A percentile compares a stretch with the other conserved stretches of the same genome.
Evolutionary conservation across 75 land plant genomes (phyloP).

Genomic region (Larix kaempferi): DNA sequence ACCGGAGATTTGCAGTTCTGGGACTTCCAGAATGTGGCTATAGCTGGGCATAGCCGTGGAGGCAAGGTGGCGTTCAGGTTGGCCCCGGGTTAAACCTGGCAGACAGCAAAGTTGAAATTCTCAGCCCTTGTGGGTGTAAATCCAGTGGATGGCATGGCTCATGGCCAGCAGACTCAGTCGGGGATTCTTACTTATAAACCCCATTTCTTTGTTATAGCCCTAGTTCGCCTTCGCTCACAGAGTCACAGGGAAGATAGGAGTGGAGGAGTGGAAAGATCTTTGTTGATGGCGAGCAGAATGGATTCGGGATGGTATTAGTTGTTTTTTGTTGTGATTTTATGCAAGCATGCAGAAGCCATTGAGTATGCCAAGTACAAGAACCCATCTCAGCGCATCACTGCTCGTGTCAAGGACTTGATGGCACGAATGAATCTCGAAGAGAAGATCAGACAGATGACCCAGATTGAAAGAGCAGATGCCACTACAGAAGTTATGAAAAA

Average conservation of each 20-base stretch:
- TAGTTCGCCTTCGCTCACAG: too few relatives aligned
- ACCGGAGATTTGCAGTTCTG: too few relatives aligned
- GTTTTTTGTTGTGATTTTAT: not conserved
- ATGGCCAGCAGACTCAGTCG: conserved; percentile 58
- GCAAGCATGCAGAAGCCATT: not conserved
- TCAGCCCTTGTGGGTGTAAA: conserved; percentile 73
- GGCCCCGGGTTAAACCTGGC: conserved; percentile 14
- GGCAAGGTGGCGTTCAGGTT: conserved; percentile 78
- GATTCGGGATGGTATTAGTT: too few relatives aligned
- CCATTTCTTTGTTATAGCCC: conserved; percentile 1
- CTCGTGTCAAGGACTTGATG: conserved; percentile 44
- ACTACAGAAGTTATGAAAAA: conserved; percentile 27
- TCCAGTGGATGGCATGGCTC: conserved; percentile 82
- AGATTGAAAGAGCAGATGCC: conserved; percentile 59
- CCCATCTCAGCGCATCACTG: conserved; percentile 20
- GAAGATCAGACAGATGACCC: conserved; percentile 85
- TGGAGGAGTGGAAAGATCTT: too few relatives aligned
- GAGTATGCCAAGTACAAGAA: conserved; percentile 10
- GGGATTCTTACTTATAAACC: conserved; percentile 51
- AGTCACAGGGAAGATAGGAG: too few relatives aligned
- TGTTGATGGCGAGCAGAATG: too few relatives aligned
- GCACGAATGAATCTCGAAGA: not conserved
- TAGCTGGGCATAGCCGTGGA: conserved; percentile 94
- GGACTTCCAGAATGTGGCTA: conserved; percentile 36
- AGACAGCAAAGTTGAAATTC: conserved; percentile 27